Conservation (phyloP, 257 asterid genomes). For the Solanum etuberosum region DNA sequence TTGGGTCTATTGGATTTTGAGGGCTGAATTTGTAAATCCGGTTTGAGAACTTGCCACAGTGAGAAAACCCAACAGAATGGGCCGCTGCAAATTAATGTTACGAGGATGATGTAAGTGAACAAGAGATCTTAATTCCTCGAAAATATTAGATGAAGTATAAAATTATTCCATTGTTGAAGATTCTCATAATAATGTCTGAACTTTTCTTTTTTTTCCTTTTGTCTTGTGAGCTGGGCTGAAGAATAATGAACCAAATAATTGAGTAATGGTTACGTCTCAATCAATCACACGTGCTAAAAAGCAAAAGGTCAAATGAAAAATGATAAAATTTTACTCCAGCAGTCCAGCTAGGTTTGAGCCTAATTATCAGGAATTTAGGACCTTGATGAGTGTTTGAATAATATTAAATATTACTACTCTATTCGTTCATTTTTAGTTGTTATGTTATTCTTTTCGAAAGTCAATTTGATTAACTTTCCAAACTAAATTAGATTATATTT, state of each 20-base stretch:
- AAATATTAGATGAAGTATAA: background rate
- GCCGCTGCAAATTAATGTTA: slow-evolving; percentile 28
- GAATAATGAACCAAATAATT: background rate
- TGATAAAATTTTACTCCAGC: background rate
- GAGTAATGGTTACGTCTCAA: background rate
- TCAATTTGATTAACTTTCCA: too few species aligned
- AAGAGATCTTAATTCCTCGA: background rate
- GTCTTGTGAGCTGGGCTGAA: background rate
- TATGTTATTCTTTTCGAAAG: too few species aligned
- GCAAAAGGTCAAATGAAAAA: background rate
- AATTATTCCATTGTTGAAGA: background rate
- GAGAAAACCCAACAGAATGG: slow-evolving; percentile 84
- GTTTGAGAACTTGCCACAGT: slow-evolving; percentile 55
- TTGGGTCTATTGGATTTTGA: slow-evolving; percentile 50
- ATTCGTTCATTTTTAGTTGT: too few species aligned
- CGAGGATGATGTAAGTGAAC: background rate
- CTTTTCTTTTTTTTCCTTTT: background rate
- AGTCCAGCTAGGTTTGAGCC: background rate
- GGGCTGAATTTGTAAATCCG: slow-evolving; percentile 58
- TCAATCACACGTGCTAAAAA: background rate
- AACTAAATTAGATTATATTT: too few species aligned
- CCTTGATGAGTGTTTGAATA: background rate
- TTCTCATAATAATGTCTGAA: background rate
- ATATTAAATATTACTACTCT: too few species aligned
- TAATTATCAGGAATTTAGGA: background rate